These are phyloP conservation scores for Fusarium sp. DNA, from an alignment of 2,329 filamentous ascomycete genomes.

Conservation along the genomic window DNA sequence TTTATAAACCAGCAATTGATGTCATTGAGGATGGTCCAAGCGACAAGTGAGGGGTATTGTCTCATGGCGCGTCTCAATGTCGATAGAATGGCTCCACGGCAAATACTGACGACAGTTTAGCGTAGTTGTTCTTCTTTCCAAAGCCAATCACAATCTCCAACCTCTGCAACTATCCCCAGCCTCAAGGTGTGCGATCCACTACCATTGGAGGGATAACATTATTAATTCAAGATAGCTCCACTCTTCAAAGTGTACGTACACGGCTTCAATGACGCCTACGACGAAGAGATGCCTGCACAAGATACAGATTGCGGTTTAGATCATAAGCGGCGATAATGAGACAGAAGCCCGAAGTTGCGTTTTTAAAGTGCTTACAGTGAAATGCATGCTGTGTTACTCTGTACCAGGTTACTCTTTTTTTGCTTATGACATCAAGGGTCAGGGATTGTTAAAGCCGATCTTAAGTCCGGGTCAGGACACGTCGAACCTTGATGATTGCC, in stretches of 20 bases:
- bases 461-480: constrained; percentile 21
- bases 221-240: constrained; percentile 27
- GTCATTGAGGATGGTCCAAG: constrained; percentile 24
- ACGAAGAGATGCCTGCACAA: background rate
- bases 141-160: constrained; percentile 14
- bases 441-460: constrained; percentile 17
- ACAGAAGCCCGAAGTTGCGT: background rate
- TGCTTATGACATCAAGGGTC: constrained; percentile 7
- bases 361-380: constrained; percentile 9
- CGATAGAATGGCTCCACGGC: constrained; percentile 29
- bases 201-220: constrained; percentile 20
- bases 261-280: constrained; percentile 26
- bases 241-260: background rate
- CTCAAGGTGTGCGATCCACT: background rate
- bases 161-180: background rate
- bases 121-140: background rate
- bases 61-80: background rate
- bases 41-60: constrained; percentile 25
- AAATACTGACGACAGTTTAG: constrained; percentile 25
- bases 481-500: background rate
- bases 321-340: background rate
- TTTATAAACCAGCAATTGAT: constrained; percentile 23
- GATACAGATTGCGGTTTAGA: background rate
- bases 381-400: background rate
- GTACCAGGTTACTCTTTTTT: background rate